Base-by-base conservation (phyloP, 805 yeast genomes). In the Crinitomyces ghanaensis region DNA sequence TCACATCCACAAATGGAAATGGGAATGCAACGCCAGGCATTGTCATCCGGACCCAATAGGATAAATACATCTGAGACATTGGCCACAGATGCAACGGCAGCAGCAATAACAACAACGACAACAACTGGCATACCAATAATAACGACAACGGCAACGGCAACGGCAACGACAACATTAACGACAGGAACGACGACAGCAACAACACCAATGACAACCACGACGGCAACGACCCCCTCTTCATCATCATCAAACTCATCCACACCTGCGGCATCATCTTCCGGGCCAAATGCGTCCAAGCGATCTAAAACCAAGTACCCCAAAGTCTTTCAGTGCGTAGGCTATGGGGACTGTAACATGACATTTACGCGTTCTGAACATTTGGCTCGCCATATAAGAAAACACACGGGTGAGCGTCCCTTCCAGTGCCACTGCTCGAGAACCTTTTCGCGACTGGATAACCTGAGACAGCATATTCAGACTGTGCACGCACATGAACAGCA, bases 341-440 rank as follows among this genome's bases (percentile, higher is more conserved):
- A 70, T 51, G 83, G 83, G 14, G 85, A 78, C 44, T 85, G 96
- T 57, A 64, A 62, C 36, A 85, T 86, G 94, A 70, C 86, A 5
- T 85, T 85, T 56, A 81, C 94, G 2, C 65, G 96, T 31, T 77
- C 91, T 6, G 96, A 86, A 53, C 96, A 86, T 57, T 66, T 85
- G 45, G 94, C 95, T 1, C 66, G 96, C 38, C 96, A 85, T 59
- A 78, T 86, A 34, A 63, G 95, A 38, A 86, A 85, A 48, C 96
- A 85, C 54, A 86, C 95, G 1, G 96, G 95, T 27, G 96, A 85
- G 54, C 65, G 94, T 37, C 96, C 96, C 2, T 85, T 84, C 54
- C 74, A 80, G 34, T 85, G 96, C 55, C 78, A 77, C 31, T 79
- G 78, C 53, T 63, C 74, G 21, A 74, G 85, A 50, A 69, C 73